A percentile compares a stretch with the other conserved stretches of the same genome.
phyloP scores from a whole-genome alignment of 2,329 filamentous ascomycete species.

The Xylariaceae sp. region DNA sequence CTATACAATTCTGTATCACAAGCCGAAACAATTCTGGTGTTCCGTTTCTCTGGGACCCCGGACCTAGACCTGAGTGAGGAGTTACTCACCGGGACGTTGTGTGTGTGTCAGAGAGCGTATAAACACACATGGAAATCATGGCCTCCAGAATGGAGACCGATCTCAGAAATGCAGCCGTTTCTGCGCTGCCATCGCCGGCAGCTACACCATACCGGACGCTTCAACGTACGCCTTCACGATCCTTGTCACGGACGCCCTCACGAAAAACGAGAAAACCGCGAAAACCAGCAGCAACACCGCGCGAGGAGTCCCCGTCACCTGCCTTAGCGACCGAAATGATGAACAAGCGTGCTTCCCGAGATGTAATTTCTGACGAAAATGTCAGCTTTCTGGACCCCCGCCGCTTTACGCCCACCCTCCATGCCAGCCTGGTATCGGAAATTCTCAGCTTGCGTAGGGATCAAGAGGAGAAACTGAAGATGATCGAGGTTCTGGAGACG shows the following conservation, averaged over 20 bases:
- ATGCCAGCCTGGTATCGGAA: slow-evolving; percentile 90
- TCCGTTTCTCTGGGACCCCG: no score
- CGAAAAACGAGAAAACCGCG: slow-evolving; percentile 56
- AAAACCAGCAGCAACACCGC: slow-evolving; percentile 59
- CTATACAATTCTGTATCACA: slow-evolving; percentile 6
- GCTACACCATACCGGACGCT: slow-evolving; percentile 65
- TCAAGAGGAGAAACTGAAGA: slow-evolving; percentile 79
- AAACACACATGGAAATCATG: slow-evolving; percentile 36
- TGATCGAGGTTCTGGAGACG: slow-evolving; percentile 79
- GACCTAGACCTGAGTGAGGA: no score
- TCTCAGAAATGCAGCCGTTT: slow-evolving; percentile 49
- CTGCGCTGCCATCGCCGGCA: slow-evolving; percentile 62
- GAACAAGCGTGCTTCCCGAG: slow-evolving; percentile 50
- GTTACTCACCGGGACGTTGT: not conserved
- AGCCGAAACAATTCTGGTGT: not conserved
- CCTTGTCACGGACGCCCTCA: slow-evolving; percentile 54
- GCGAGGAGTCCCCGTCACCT: slow-evolving; percentile 54
- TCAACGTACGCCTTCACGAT: not conserved
- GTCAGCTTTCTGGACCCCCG: slow-evolving; percentile 78
- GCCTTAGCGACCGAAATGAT: slow-evolving; percentile 39
- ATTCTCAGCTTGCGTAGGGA: slow-evolving; percentile 83
- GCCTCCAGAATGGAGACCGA: slow-evolving; percentile 61
- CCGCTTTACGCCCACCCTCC: slow-evolving; percentile 88
- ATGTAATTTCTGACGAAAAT: slow-evolving; percentile 60
- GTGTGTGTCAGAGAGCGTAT: not conserved